phyloP scores from a whole-genome alignment of 306 rosid species.

The Trichosanthes truncata region DNA sequence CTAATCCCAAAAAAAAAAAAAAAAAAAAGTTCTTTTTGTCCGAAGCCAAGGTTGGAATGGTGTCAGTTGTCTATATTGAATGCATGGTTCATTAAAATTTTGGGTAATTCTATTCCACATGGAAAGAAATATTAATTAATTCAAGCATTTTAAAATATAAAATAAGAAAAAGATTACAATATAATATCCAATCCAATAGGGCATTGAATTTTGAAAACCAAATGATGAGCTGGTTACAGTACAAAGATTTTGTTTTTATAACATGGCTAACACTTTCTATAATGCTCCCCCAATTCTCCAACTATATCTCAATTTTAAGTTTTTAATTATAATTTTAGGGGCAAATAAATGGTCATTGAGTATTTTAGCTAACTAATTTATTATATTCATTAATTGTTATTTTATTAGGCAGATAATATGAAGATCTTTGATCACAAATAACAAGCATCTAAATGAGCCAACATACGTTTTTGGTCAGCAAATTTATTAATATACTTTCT shows the following conservation, averaged over 20 bases:
- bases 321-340: background rate
- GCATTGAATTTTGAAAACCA: background rate
- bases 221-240: background rate
- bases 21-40: background rate
- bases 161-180: background rate
- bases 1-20: too few species aligned
- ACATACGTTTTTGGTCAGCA: background rate
- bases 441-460: background rate
- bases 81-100: background rate
- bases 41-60: background rate
- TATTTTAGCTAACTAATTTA: background rate
- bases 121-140: background rate
- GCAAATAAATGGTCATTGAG: background rate
- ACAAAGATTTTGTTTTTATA: background rate
- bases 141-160: background rate
- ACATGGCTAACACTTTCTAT: constrained; percentile 4
- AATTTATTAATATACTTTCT: too few species aligned
- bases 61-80: background rate
- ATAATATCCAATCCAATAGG: background rate
- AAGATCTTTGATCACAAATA: background rate
- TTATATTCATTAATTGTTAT: background rate
- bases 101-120: background rate
- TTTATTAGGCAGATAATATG: background rate
- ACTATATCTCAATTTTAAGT: background rate
- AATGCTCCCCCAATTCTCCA: background rate